Percentiles rank a stretch among this genome's conserved stretches.
phyloP scores from a whole-genome alignment of 1,284 basidiomycete species.

The Polyporus tsugae region DNA sequence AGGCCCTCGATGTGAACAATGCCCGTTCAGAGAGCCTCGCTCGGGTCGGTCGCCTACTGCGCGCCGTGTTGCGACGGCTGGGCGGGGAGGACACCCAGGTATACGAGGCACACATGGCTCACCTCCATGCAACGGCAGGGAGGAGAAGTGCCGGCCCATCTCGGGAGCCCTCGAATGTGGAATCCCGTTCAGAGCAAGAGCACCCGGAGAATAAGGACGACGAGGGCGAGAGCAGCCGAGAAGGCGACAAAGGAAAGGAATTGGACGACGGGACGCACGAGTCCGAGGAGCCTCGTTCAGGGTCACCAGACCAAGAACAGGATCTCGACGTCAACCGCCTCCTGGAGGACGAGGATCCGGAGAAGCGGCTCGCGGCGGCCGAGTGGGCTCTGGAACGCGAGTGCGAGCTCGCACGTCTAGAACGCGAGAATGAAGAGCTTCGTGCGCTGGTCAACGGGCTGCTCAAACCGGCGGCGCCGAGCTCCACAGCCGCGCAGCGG shows the following conservation, averaged over 20 bases:
- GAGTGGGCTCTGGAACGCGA: constrained; percentile 89
- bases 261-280: constrained; percentile 15
- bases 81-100: constrained; percentile 72
- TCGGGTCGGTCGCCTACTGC: constrained; percentile 77
- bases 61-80: constrained; percentile 75
- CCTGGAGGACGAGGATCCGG: constrained; percentile 35
- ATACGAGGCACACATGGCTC: constrained; percentile 32
- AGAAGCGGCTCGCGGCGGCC: constrained; percentile 44
- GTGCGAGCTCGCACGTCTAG: constrained; percentile 83
- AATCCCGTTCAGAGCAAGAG: neutral
- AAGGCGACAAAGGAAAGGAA: constrained; percentile 38
- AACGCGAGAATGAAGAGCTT: constrained; percentile 87
- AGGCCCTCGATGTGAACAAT: constrained; percentile 68
- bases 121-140: neutral
- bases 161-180: neutral
- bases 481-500: neutral
- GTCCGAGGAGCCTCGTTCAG: neutral
- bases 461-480: constrained; percentile 17
- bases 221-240: constrained; percentile 42
- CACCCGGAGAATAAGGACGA: constrained; percentile 20
- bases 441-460: constrained; percentile 66
- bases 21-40: constrained; percentile 75
- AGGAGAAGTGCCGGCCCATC: constrained; percentile 4
- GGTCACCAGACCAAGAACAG: constrained; percentile 2
- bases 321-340: constrained; percentile 17